Base-by-base conservation (phyloP, 768 basidiomycete species). In the Thelephora aurantiotincta region DNA sequence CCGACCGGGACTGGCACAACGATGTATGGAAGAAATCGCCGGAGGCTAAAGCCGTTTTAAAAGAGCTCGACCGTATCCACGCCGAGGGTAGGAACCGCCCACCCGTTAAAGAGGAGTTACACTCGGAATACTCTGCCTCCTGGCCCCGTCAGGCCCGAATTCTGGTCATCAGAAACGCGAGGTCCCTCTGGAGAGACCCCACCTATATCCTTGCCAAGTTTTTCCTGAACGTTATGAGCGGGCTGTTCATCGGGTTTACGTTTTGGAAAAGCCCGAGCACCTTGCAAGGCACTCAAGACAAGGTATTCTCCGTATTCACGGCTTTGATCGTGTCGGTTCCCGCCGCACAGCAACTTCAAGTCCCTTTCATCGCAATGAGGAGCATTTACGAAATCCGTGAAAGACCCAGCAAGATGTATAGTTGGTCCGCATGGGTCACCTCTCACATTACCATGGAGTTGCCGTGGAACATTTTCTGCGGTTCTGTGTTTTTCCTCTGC, bases 11-110 rank as follows among this genome's bases (percentile, higher is more conserved):
- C 54, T 80, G 78, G 77, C 60, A 72, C 45, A 30, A 30, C 26
- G 58, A 66, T 11, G 49, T 63, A 1, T 80, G 76, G 76, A 58
- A 61, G 36, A 56, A 68, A 20, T 73, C 71, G 0, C 55, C 60
- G 0, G 70, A 78, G 50, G 63, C 67, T 34, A 51, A 48, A 7
- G 36, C 35, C 2, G 59, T 73, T 44, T 59, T 68, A 44, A 46
- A 58, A 6, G 67, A 75, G 41, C 68, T 78, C 35, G 67, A 69
- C 5, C 42, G 51, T 1, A 63, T 78, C 52, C 68, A 73, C 44
- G 35, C 52, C 11, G 63, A 70, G n/a, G 65, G 67, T 2, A 57
- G 54, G 3, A 56, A 53, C 33, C 59, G 54, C 13, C 51, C 54
- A 3, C 46, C 60, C 7, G 55, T 57, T 14, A 44, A 55, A 51